These are phyloP conservation scores for Candida awuae DNA, from an alignment of 805 yeast genomes.

Conservation along the genomic window DNA sequence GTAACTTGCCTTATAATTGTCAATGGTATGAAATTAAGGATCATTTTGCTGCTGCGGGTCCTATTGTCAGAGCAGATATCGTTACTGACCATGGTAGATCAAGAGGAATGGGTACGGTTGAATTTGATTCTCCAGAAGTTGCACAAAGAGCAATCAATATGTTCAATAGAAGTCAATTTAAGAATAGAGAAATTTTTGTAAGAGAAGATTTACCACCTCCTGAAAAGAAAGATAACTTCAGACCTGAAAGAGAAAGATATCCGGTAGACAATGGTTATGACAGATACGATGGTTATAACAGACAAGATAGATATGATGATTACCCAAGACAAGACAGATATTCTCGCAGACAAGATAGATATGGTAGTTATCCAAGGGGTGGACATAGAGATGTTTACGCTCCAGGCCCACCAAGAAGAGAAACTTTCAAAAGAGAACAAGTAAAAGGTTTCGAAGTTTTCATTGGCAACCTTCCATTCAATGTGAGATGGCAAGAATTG, in stretches of 20 bases:
- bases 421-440: constrained; percentile 15
- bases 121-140: constrained; percentile 55
- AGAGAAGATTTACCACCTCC: constrained; percentile 91
- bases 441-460: constrained; percentile 48
- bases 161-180: constrained; percentile 54
- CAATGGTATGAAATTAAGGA: constrained; percentile 53
- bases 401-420: constrained; percentile 14
- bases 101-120: constrained; percentile 89
- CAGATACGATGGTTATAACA: constrained; percentile 9
- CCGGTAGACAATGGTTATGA: constrained; percentile 15
- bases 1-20: constrained; percentile 62
- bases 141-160: constrained; percentile 65
- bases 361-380: constrained; percentile 13
- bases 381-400: constrained; percentile 10
- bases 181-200: constrained; percentile 77
- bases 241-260: constrained; percentile 12
- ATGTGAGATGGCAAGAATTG: constrained; percentile 75
- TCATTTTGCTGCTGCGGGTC: constrained; percentile 52
- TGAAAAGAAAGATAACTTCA: constrained; percentile 24
- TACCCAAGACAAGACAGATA: constrained; percentile 16
- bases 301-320: constrained; percentile 14
- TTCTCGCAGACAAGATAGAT: constrained; percentile 17
- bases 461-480: constrained; percentile 75
- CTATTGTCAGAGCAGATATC: constrained; percentile 74
- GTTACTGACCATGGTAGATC: constrained; percentile 71